Evolutionary conservation across 768 basidiomycete genomes (phyloP).

Genomic region (Collybiopsis luxurians): DNA sequence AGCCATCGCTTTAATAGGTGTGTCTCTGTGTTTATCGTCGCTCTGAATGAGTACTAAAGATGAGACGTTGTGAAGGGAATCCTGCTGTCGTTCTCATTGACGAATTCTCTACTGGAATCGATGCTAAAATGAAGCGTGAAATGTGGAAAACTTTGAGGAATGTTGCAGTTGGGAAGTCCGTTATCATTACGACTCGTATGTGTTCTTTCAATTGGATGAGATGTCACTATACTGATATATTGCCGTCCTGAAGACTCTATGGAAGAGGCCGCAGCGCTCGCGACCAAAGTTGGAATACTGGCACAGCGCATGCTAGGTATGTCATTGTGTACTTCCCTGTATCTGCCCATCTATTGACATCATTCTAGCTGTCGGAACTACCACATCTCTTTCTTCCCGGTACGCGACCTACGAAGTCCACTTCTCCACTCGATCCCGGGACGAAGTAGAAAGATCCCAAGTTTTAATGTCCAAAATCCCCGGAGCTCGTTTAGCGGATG

Average conservation of each 20-base stretch:
- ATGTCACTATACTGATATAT: not conserved
- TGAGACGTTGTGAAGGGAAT: conserved; percentile 54
- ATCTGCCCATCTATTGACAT: not conserved
- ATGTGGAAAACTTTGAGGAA: conserved; percentile 76
- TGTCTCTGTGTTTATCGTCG: too few relatives aligned
- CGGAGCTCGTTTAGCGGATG: conserved; percentile 63
- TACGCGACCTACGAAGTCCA: conserved; percentile 79
- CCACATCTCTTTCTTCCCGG: conserved; percentile 57
- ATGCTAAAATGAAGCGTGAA: conserved; percentile 80
- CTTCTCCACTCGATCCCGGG: conserved; percentile 63
- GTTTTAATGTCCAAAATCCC: conserved; percentile 60
- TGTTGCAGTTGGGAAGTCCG: conserved; percentile 65
- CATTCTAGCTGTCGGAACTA: conserved; percentile 61
- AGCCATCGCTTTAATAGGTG: conserved; percentile 74
- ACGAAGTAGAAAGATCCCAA: conserved; percentile 56
- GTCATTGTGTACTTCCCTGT: conserved; percentile 9
- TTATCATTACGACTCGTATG: conserved; percentile 71
- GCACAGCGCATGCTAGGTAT: conserved; percentile 67
- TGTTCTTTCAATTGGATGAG: conserved; percentile 8
- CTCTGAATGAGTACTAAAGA: too few relatives aligned
- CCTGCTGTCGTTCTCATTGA: conserved; percentile 78
- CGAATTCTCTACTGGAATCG: conserved; percentile 81
- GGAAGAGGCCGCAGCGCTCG: conserved; percentile 81
- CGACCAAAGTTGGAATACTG: conserved; percentile 74
- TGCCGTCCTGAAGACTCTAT: conserved; percentile 62